Percentiles rank a stretch among this genome's conserved stretches.
Evolutionary conservation across 2,329 filamentous ascomycete species (phyloP).

Genomic region (Whalleya microplaca): DNA sequence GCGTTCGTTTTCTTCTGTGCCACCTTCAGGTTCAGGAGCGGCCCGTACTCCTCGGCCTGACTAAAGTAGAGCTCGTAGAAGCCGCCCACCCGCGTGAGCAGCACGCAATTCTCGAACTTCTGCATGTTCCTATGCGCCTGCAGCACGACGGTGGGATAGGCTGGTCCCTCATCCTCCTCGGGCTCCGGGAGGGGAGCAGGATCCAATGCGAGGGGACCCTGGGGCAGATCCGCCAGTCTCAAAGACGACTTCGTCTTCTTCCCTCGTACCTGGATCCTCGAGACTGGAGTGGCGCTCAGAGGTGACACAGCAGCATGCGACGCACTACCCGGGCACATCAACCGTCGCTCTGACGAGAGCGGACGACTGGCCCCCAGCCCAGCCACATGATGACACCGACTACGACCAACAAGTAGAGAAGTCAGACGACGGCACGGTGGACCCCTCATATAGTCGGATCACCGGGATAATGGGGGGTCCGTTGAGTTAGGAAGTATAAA

Average conservation of each 20-base stretch:
- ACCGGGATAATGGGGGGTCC: not conserved
- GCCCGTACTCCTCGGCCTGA: conserved; percentile 87
- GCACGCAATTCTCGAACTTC: conserved; percentile 86
- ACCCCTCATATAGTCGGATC: conserved; percentile 15
- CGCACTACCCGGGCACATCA: not conserved
- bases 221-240: conserved; percentile 60
- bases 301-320: not conserved
- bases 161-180: conserved; percentile 49
- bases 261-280: conserved; percentile 43
- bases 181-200: conserved; percentile 21
- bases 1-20: conserved; percentile 78
- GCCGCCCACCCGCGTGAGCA: conserved; percentile 88
- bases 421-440: conserved; percentile 25
- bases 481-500: not conserved
- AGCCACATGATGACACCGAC: conserved; percentile 11
- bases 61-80: conserved; percentile 99
- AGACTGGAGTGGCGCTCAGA: not conserved
- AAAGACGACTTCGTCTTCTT: conserved; percentile 60
- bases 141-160: conserved; percentile 85
- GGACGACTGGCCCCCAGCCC: conserved; percentile 5
- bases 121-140: conserved; percentile 89
- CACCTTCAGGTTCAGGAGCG: conserved; percentile 85
- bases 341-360: not conserved
- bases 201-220: conserved; percentile 45
- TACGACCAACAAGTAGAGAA: conserved; percentile 25